These are phyloP conservation scores for Ogataea dorogensis DNA, from an alignment of 805 yeast genomes.

Conservation along the genomic window DNA sequence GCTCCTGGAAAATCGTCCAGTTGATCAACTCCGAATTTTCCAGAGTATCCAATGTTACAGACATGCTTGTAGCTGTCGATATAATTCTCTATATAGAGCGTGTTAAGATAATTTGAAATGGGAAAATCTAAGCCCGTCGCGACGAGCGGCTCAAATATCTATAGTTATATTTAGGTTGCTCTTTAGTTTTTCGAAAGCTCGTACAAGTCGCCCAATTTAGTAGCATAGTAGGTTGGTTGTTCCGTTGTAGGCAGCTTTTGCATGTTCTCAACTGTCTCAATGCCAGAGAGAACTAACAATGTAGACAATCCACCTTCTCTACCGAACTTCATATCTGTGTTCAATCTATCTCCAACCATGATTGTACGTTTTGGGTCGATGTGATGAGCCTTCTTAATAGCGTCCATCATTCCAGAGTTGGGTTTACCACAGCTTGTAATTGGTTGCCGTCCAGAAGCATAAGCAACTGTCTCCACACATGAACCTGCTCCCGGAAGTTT, in stretches of 20 bases:
- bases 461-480: slow-evolving; percentile 71
- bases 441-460: slow-evolving; percentile 78
- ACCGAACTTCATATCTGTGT: slow-evolving; percentile 94
- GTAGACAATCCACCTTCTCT: slow-evolving; percentile 84
- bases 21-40: slow-evolving; percentile 68
- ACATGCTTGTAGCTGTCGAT: slow-evolving; percentile 10
- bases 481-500: slow-evolving; percentile 96
- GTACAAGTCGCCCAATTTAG: slow-evolving; percentile 72
- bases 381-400: slow-evolving; percentile 67
- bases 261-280: slow-evolving; percentile 72
- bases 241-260: slow-evolving; percentile 37
- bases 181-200: slow-evolving; percentile 40
- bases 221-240: slow-evolving; percentile 67
- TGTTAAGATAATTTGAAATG: background rate
- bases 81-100: no score
- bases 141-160: slow-evolving; percentile 4
- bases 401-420: slow-evolving; percentile 82
- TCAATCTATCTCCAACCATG: slow-evolving; percentile 94
- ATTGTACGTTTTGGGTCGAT: slow-evolving; percentile 61
- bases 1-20: slow-evolving; percentile 85
- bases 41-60: slow-evolving; percentile 30
- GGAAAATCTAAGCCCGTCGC: slow-evolving; percentile 1
- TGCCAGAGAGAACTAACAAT: slow-evolving; percentile 85
- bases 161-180: slow-evolving; percentile 1
- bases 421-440: slow-evolving; percentile 89